Evolutionary conservation across 2,329 filamentous ascomycete species (phyloP).

Genomic region (Ascochyta clinopodiicola): DNA sequence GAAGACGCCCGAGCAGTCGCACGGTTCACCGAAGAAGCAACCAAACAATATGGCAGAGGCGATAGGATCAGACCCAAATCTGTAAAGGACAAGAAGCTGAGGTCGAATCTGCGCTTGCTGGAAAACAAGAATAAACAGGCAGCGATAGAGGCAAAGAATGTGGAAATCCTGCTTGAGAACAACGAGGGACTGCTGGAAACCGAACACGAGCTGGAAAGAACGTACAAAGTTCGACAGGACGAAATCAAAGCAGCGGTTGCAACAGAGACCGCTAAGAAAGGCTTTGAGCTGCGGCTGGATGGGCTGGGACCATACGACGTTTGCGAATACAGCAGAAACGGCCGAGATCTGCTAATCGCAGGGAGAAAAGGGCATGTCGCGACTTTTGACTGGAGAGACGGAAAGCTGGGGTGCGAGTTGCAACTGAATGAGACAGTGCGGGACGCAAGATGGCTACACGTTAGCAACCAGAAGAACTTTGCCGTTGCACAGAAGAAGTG

Average conservation of each 20-base stretch:
- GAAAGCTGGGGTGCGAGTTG: conserved; percentile 88
- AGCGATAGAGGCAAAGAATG: conserved; percentile 85
- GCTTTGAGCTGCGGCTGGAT: conserved; percentile 84
- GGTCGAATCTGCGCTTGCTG: conserved; percentile 76
- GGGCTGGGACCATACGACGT: conserved; percentile 83
- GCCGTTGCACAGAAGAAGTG: conserved; percentile 96
- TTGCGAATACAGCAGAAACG: conserved; percentile 89
- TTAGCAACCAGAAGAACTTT: conserved; percentile 83
- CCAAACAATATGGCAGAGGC: conserved; percentile 84
- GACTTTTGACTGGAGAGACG: conserved; percentile 94
- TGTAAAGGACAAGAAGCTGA: conserved; percentile 89
- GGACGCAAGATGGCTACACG: conserved; percentile 87
- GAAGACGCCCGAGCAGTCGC: conserved; percentile 40
- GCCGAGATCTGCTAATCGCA: conserved; percentile 81
- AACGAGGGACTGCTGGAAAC: conserved; percentile 84
- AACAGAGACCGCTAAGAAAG: conserved; percentile 86
- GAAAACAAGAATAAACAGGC: conserved; percentile 86
- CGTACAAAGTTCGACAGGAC: conserved; percentile 89
- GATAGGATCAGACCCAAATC: conserved; percentile 73
- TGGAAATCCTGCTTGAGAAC: conserved; percentile 92
- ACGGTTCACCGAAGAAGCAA: conserved; percentile 57
- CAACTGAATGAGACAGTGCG: conserved; percentile 90
- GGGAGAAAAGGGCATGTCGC: conserved; percentile 94
- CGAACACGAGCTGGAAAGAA: conserved; percentile 86
- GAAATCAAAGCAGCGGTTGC: conserved; percentile 79